Percentiles rank a stretch among this genome's conserved stretches.
These are phyloP conservation scores for Monosporozyma servazzii DNA, from an alignment of 805 yeast species.

Conservation along the genomic window DNA sequence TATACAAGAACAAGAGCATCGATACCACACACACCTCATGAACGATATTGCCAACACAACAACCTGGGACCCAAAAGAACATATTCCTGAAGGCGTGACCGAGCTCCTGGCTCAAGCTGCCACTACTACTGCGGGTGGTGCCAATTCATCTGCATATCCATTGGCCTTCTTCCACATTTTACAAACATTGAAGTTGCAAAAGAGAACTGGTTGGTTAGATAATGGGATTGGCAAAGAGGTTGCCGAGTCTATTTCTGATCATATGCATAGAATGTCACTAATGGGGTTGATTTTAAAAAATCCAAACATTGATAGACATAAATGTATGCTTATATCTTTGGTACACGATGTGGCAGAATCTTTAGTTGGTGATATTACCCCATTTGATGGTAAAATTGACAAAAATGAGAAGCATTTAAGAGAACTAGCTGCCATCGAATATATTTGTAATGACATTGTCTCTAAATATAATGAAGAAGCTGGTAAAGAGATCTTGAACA, in stretches of 20 bases:
- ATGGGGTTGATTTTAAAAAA: conserved; percentile 58
- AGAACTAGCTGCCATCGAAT: conserved; percentile 64
- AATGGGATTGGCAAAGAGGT: conserved; percentile 37
- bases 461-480: conserved; percentile 53
- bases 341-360: conserved; percentile 93
- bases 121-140: background rate
- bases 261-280: conserved; percentile 90
- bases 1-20: conserved; percentile 9
- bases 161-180: conserved; percentile 58
- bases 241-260: conserved; percentile 71
- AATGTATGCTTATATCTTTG: conserved; percentile 76
- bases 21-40: background rate
- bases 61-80: conserved; percentile 38
- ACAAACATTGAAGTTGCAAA: conserved; percentile 62
- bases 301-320: conserved; percentile 44
- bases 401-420: conserved; percentile 79
- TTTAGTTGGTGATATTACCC: conserved; percentile 90
- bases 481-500: conserved; percentile 53
- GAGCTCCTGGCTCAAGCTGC: conserved; percentile 10
- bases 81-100: conserved; percentile 34
- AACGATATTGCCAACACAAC: background rate
- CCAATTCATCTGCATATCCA: conserved; percentile 20
- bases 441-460: conserved; percentile 46
- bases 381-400: conserved; percentile 54
- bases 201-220: conserved; percentile 92